These are phyloP conservation scores for Fusarium tuaranense DNA, from an alignment of 2,329 filamentous ascomycete genomes.

Conservation along the genomic window DNA sequence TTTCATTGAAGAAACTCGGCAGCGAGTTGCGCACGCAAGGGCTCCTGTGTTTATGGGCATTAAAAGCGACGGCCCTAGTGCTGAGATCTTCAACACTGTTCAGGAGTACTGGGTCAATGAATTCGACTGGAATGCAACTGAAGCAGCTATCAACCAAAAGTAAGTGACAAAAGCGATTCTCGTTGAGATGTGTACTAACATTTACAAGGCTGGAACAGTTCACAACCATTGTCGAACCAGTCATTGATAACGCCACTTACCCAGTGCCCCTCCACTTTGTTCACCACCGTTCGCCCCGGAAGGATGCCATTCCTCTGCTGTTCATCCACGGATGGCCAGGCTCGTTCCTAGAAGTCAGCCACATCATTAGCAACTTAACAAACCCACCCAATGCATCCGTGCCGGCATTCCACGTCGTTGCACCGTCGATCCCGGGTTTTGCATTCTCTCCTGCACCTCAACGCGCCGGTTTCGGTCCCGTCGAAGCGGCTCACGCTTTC, in stretches of 20 bases:
- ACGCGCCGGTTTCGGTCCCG: not conserved
- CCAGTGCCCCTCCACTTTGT: not conserved
- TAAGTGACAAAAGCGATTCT: not conserved
- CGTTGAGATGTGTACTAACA: accelerated
- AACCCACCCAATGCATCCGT: not conserved
- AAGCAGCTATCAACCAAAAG: not conserved
- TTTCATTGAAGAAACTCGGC: not conserved
- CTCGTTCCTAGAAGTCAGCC: not conserved
- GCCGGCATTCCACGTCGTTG: not conserved
- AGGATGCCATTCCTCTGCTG: not conserved
- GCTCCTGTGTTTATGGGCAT: not conserved
- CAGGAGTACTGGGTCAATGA: not conserved
- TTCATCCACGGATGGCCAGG: not conserved
- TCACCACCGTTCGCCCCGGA: not conserved
- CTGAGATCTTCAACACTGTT: not conserved
- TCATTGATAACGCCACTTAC: not conserved
- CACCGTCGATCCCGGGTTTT: not conserved
- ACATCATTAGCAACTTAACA: not conserved
- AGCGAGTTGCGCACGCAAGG: not conserved
- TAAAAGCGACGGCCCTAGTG: not conserved
- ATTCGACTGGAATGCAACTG: not conserved
- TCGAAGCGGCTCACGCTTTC: not conserved
- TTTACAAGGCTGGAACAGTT: not conserved
- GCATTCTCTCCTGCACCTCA: not conserved
- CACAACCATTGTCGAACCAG: not conserved